Percentiles rank a stretch among this genome's conserved stretches.
phyloP scores from a whole-genome alignment of 306 rosid species.

The Pueraria montana region DNA sequence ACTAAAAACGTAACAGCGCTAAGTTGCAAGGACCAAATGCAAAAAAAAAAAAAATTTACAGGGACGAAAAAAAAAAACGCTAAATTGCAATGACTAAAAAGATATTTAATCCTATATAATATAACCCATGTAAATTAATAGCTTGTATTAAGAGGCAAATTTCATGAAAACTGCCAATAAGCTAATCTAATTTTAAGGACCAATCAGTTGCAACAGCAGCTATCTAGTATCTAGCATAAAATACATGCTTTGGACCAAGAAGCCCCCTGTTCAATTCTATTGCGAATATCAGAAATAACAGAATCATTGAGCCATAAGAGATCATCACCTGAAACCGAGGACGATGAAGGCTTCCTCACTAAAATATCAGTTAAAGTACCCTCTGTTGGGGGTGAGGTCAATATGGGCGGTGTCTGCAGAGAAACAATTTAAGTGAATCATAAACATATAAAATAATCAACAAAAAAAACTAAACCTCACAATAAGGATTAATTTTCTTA shows the following conservation, averaged over 20 bases:
- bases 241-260: background rate
- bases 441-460: slow-evolving; percentile 23
- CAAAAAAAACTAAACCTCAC: slow-evolving; percentile 26
- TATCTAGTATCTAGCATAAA: slow-evolving; percentile 12
- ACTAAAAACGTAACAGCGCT: too few relatives aligned
- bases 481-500: background rate
- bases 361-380: slow-evolving; percentile 88
- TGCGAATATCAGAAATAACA: background rate
- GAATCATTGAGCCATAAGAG: background rate
- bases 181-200: background rate
- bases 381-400: slow-evolving; percentile 81
- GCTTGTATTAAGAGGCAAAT: background rate
- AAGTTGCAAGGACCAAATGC: too few relatives aligned
- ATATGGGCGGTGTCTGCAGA: slow-evolving; percentile 80
- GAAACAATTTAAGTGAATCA: slow-evolving; percentile 3
- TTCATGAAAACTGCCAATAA: background rate
- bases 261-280: background rate
- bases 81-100: too few relatives aligned
- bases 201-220: slow-evolving; percentile 27
- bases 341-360: slow-evolving; percentile 82
- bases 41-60: too few relatives aligned
- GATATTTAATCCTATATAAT: too few relatives aligned
- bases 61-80: too few relatives aligned
- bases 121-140: background rate
- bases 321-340: slow-evolving; percentile 68